Evolutionary conservation across 2,329 filamentous ascomycete genomes (phyloP), one percentile per base, ranked within the genome.

Genomic region (Apiospora kogelbergensis): DNA sequence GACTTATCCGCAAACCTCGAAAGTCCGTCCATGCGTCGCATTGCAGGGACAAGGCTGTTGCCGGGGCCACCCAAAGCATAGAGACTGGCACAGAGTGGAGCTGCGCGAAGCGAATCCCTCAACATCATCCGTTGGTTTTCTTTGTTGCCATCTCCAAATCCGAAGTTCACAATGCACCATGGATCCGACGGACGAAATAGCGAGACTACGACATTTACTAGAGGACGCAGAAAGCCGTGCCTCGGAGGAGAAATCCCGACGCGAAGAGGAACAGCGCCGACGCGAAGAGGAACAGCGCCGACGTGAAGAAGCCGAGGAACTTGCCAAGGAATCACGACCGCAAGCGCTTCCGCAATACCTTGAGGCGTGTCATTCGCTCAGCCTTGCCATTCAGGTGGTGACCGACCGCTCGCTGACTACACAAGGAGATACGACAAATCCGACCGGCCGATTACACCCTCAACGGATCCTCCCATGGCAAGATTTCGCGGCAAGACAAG

Each of bases 381-480:
- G 71, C 69, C 72, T 78, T 37, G 70, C 73, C 40, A 75, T 80
- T 65, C 6, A 76, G 64, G 73, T 81, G 7, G 69, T 79, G 0
- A 80, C 78, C n/a, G 72, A 79, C 60, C 71, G 42, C 13, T 76
- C 76, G 63, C 67, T 73, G 15, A 81, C 76, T 3, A 80, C 77
- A 15, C 73, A 80, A 73, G 79, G 77, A 63, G 71, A 78, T 7
- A 76, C 74, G 0, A 81, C 78, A 0, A 76, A 80, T 63, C 76
- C 77, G 13, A 70, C 68, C 65, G 77, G 78, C 60, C 76, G 78
- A 67, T 69, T 79, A 15, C 81, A 70, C 68, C 80, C 80, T 70
- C 71, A 68, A 71, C 75, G 75, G 64, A 81, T 83, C 41, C 70
- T 80, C 26, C 80, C 76, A 2, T 83, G 77, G 79, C 65, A 75